These are phyloP conservation scores for Babesia sp. DNA, from an alignment of 169 alveolate species.

Conservation along the genomic window DNA sequence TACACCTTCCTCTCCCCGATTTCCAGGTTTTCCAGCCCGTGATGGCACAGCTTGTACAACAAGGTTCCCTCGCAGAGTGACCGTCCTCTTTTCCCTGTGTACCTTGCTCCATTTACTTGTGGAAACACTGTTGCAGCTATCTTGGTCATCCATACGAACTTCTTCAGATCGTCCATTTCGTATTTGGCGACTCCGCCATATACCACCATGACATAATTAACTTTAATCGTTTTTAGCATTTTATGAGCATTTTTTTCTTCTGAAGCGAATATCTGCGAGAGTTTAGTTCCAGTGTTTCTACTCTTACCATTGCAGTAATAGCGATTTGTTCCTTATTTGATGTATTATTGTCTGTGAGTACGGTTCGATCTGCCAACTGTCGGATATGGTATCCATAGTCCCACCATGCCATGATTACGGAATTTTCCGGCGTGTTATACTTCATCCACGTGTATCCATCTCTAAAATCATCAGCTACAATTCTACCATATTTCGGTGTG, in stretches of 20 bases:
- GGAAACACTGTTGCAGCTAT: slow-evolving; percentile 86
- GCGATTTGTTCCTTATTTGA: slow-evolving; percentile 98
- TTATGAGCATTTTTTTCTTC: slow-evolving; percentile 93
- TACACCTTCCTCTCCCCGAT: slow-evolving; percentile 88
- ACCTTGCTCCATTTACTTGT: slow-evolving; percentile 59
- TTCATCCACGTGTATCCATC: slow-evolving; percentile 98
- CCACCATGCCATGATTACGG: slow-evolving; percentile 98
- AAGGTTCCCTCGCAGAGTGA: slow-evolving; percentile 87
- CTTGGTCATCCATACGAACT: slow-evolving; percentile 97
- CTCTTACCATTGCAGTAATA: slow-evolving; percentile 89
- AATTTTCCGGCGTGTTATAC: slow-evolving; percentile 90
- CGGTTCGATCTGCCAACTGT: slow-evolving; percentile 95
- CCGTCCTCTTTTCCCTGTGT: slow-evolving; percentile 81
- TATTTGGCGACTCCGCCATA: slow-evolving; percentile 95
- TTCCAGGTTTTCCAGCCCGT: slow-evolving; percentile 86
- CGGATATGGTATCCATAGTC: slow-evolving; percentile 98
- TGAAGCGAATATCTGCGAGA: slow-evolving; percentile 84
- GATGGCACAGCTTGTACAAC: slow-evolving; percentile 91
- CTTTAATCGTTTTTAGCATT: slow-evolving; percentile 89
- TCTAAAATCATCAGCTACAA: slow-evolving; percentile 95
- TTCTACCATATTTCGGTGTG: slow-evolving; percentile 83
- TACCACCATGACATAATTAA: slow-evolving; percentile 92
- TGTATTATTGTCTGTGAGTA: slow-evolving; percentile 97
- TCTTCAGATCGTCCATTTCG: slow-evolving; percentile 96
- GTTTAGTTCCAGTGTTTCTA: slow-evolving; percentile 1